Base-by-base conservation (phyloP, 2,329 filamentous ascomycete genomes). In the Thelonectria blattea region DNA sequence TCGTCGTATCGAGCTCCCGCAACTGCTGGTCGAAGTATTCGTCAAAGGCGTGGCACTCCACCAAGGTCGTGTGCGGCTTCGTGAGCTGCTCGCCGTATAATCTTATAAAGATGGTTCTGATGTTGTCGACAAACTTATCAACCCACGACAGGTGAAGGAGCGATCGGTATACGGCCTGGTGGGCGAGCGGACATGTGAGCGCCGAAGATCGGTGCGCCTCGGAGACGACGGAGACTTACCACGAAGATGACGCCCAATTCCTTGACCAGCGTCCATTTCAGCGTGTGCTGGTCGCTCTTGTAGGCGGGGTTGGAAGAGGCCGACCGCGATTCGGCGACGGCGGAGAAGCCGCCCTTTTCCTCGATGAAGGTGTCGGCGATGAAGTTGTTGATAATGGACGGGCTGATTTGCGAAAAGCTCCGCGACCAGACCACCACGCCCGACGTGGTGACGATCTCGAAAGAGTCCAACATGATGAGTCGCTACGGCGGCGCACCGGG, bases 361-460 rank as follows among this genome's bases (percentile, higher is more conserved):
- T 99, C 95, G 73, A 99, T 97, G 75, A 99, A 97, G 73, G 97
- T 92, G 78, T 98, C 93, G 75, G 89, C 89, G 78, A 99, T 97
- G 76, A 99, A 89, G 81, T 87, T 91, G 82, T 99, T 97, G 81
- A 99, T 89, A 66, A 97, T 83, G 69, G 90, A 88, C 45, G 91
- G 86, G 74, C 88, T 93, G 73, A 96, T 88, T 2, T 90, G 85
- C 56, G 89, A 88, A 75, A 94, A 97, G 24, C 88, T 90, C 74
- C 91, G 90, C 63, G 94, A 97, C 95, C 95, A 99, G 56, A 99
- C 86, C 59, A 99, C 95, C 64, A 99, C 93, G 58, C 95, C 95
- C 3, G 93, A 96, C 39, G 94, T 96, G 62, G 94, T 97, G 63
- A 99, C 79, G 67, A 99, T 95, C 78, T 99, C 94, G 76, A 99